phyloP scores from a whole-genome alignment of 2,329 filamentous ascomycete genomes.

The Alternaria hordeiaustralica region DNA sequence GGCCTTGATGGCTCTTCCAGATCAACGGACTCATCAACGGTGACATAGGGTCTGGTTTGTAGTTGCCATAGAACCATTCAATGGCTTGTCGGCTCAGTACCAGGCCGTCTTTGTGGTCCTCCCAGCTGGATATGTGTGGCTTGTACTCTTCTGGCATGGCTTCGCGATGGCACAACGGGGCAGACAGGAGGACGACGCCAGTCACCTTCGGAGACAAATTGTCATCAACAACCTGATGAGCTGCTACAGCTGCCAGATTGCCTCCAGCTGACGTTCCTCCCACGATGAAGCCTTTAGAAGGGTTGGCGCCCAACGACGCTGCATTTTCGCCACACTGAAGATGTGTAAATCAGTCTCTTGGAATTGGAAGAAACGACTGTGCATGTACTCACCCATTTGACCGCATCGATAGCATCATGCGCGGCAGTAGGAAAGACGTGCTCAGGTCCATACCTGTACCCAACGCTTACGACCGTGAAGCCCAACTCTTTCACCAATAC shows the following conservation, averaged over 20 bases:
- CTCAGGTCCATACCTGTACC: background rate
- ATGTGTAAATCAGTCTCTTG: background rate
- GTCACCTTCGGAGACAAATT: background rate
- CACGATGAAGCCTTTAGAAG: background rate
- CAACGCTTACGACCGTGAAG: background rate
- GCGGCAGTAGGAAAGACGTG: background rate
- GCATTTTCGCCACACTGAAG: background rate
- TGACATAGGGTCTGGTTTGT: conserved; percentile 40
- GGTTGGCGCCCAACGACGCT: background rate
- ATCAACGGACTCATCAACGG: conserved; percentile 32
- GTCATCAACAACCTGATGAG: conserved; percentile 24
- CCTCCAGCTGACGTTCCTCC: background rate
- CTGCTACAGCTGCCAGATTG: background rate
- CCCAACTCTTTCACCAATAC: background rate
- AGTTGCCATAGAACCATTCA: conserved; percentile 17
- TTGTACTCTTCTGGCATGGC: background rate
- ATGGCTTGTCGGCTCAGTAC: background rate
- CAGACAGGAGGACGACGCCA: background rate
- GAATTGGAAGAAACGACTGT: background rate
- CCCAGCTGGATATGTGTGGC: background rate
- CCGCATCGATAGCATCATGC: background rate
- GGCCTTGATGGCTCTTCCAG: conserved; percentile 26
- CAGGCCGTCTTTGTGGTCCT: background rate
- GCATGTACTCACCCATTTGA: background rate
- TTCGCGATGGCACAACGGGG: background rate